phyloP scores from a whole-genome alignment of 2,329 filamentous ascomycete species.

The Talaromyces rugulosus region DNA sequence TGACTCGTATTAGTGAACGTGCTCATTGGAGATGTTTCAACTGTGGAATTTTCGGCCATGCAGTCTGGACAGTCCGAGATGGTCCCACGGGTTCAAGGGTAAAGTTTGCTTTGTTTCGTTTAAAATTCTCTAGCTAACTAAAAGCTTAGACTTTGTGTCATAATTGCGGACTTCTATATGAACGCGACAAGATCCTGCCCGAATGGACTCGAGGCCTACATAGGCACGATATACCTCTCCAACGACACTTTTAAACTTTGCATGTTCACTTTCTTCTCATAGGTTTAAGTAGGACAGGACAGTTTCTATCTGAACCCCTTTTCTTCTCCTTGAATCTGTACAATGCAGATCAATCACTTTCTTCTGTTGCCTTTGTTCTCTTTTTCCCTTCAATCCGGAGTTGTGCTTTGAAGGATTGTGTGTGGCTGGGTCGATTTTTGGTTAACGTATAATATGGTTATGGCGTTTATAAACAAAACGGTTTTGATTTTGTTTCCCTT shows the following conservation, averaged over 20 bases:
- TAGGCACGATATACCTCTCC: conserved; percentile 37
- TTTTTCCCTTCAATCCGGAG: not conserved
- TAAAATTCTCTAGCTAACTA: not conserved
- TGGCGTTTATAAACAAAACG: conserved; percentile 1
- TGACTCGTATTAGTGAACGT: conserved; percentile 56
- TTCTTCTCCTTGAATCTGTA: not conserved
- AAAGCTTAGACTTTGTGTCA: conserved; percentile 71
- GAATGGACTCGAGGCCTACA: conserved; percentile 72
- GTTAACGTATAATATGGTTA: not conserved
- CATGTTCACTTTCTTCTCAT: not conserved
- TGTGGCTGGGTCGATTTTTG: not conserved
- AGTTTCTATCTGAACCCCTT: not conserved
- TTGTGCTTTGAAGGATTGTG: conserved; percentile 2
- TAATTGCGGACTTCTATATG: conserved; percentile 86
- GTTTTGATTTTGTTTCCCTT: not conserved
- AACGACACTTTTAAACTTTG: conserved; percentile 17
- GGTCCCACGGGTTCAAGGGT: conserved; percentile 81
- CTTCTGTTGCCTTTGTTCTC: not conserved
- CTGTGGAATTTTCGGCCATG: conserved; percentile 80
- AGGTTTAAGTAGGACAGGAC: not conserved
- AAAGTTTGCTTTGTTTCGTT: conserved; percentile 38
- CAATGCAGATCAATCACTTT: not conserved
- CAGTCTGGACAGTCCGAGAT: conserved; percentile 92
- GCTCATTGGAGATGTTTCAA: conserved; percentile 82
- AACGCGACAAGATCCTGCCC: conserved; percentile 79